Evolutionary conservation across 2,329 filamentous ascomycete genomes (phyloP).

Genomic region (Fusarium sp.): DNA sequence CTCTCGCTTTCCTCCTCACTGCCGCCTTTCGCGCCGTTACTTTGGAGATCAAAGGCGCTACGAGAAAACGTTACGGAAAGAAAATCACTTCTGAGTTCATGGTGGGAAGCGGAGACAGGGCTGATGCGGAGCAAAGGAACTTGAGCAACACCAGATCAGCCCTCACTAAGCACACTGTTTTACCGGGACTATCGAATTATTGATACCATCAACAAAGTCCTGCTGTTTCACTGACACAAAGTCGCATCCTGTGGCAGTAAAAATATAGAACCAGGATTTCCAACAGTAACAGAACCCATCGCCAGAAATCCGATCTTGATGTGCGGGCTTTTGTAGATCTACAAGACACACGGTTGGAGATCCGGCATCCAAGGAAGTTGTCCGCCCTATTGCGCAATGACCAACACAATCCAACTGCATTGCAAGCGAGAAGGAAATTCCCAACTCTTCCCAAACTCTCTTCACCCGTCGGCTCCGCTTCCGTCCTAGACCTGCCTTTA

Average conservation of each 20-base stretch:
- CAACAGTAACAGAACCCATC: not conserved
- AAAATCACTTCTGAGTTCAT: conserved; percentile 25
- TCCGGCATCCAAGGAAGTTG: not conserved
- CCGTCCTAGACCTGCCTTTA: conserved; percentile 6
- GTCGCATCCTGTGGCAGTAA: not conserved
- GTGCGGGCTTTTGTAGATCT: conserved; percentile 1
- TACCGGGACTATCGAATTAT: not conserved
- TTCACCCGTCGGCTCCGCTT: conserved; percentile 1
- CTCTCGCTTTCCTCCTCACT: conserved; percentile 18
- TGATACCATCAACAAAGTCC: not conserved
- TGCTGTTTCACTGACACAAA: not conserved
- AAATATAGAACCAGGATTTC: not conserved
- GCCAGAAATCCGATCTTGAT: conserved; percentile 5
- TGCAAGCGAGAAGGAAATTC: not conserved
- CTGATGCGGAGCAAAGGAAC: conserved; percentile 40
- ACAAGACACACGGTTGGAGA: not conserved
- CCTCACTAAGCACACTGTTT: not conserved
- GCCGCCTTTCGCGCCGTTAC: conserved; percentile 34
- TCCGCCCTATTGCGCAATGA: conserved; percentile 2
- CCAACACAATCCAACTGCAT: not conserved
- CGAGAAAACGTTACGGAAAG: conserved; percentile 15
- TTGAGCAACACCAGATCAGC: conserved; percentile 8
- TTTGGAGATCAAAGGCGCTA: conserved; percentile 24
- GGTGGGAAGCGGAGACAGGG: conserved; percentile 30
- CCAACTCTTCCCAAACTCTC: not conserved